Percentiles rank a stretch among this genome's conserved stretches.
These are phyloP conservation scores for Apophysomyces variabilis DNA, from an alignment of 371 early-diverging fungal genomes.

Conservation along the genomic window DNA sequence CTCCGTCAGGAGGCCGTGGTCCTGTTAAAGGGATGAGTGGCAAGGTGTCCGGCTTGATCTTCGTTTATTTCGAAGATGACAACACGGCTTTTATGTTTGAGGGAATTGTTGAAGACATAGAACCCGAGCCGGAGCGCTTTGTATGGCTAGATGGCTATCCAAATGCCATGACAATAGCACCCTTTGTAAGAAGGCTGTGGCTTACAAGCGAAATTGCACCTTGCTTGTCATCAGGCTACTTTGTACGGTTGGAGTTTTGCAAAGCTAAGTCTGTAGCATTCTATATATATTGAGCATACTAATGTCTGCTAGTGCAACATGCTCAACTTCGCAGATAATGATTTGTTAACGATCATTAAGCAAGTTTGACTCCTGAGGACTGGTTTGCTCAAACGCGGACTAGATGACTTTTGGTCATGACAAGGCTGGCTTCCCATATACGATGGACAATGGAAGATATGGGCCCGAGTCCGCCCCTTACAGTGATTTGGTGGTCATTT, in stretches of 20 bases:
- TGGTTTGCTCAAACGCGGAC: neutral
- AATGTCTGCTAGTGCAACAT: neutral
- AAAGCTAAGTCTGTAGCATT: neutral
- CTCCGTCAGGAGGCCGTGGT: neutral
- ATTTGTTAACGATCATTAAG: neutral
- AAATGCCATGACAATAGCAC: neutral
- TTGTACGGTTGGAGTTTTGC: neutral
- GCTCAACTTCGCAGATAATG: neutral
- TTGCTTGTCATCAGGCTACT: neutral
- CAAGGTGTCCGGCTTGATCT: neutral
- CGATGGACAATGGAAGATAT: slow-evolving; percentile 1
- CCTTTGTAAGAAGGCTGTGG: neutral
- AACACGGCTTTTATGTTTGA: neutral
- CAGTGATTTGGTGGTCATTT: neutral
- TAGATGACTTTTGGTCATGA: neutral
- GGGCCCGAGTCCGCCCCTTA: neutral
- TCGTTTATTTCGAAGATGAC: neutral
- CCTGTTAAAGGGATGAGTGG: slow-evolving; percentile 3
- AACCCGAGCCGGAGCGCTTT: neutral
- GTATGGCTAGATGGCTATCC: slow-evolving; percentile 3
- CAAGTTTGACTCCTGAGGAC: neutral
- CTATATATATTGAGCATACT: neutral
- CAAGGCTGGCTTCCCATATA: slow-evolving; percentile 1
- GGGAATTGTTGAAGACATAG: neutral
- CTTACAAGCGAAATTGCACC: neutral